Percentiles rank a stretch among this genome's conserved stretches.
Evolutionary conservation across 2,329 filamentous ascomycete species (phyloP).

Genomic region (Rutstroemia sp.): DNA sequence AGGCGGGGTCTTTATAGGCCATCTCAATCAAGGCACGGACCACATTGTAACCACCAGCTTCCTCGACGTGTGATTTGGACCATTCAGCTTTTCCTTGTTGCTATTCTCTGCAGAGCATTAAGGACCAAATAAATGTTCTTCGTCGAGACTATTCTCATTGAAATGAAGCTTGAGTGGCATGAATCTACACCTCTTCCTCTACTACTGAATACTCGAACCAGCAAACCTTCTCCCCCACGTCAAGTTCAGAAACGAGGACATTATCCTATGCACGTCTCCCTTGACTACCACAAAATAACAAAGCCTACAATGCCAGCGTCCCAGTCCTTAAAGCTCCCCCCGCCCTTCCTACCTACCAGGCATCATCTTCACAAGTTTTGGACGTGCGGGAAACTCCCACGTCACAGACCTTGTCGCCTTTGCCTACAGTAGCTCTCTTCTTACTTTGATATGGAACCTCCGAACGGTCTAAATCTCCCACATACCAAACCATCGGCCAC

Average conservation of each 20-base stretch:
- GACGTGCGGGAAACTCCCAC: slow-evolving; percentile 2
- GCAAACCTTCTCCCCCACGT: neutral
- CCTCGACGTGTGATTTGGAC: too few relatives aligned
- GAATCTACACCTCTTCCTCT: neutral
- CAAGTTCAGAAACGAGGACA: neutral
- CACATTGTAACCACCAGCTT: too few relatives aligned
- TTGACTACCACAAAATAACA: slow-evolving; percentile 3
- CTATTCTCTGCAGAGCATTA: too few relatives aligned
- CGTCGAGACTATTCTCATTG: neutral
- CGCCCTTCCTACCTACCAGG: neutral
- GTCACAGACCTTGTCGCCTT: neutral
- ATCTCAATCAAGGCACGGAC: too few relatives aligned
- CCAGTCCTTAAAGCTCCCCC: neutral
- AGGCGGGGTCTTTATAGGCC: too few relatives aligned
- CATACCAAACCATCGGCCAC: too few relatives aligned
- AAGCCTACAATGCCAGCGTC: slow-evolving; percentile 1
- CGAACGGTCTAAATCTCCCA: too few relatives aligned
- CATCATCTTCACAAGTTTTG: neutral
- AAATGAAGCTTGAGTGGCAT: neutral
- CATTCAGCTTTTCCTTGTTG: too few relatives aligned
- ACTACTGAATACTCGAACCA: neutral
- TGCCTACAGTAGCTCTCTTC: neutral
- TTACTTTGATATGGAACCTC: neutral
- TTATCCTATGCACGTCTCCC: slow-evolving; percentile 10
- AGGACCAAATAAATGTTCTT: neutral